Base-by-base conservation (phyloP, 2,329 filamentous ascomycete species). In the Emmonsiellopsis sp. region DNA sequence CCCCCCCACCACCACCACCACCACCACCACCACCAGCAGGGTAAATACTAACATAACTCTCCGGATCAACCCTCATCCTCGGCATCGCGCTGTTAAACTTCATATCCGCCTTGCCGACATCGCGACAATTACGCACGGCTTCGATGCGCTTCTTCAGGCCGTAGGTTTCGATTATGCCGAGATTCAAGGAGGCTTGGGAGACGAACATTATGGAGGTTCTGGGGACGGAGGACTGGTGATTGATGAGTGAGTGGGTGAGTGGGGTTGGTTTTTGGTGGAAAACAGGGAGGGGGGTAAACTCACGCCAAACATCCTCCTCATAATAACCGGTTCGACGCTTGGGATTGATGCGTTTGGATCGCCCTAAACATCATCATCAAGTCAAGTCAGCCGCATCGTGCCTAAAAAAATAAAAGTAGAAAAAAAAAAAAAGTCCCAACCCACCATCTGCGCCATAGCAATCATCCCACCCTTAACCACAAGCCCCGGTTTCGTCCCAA, bases 391-490 rank as follows among this genome's bases (percentile, higher is more conserved):
- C 31, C 7, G 5, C 7, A 37, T 2, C 6, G 43, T 44, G 38
- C 20, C 26, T 34, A 35, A 9, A 40, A n/a, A 32, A 51, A 31
- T 20, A 45, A 45, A 45, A 16, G 49, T 10, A 31, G 48, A 50
- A 16, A 38, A 38, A 32, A 38, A 8, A 31, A 15, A 26, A 44
- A 49, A 49, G 32, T 34, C 20, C 37, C 42, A 31, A 70, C 72
- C 64, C 73, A 90, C 87, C 89, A 96, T 95, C 71, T 89, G 83
- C 10, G 87, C 80, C 65, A 83, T 87, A 7, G 84, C 82, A 57
- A 95, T 89, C 75, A 95, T 80, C 1, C 92, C 92, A 56, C 87
- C 88, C 79, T 97, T 97, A 40, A 96, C 70, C 5, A 97, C 83
- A 56, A 85, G 75, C 11, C 73, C 78, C 0, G 92, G 92, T 76